These are phyloP conservation scores for Daldinia concentrica DNA, from an alignment of 495 filamentous ascomycete genomes.

Conservation along the genomic window DNA sequence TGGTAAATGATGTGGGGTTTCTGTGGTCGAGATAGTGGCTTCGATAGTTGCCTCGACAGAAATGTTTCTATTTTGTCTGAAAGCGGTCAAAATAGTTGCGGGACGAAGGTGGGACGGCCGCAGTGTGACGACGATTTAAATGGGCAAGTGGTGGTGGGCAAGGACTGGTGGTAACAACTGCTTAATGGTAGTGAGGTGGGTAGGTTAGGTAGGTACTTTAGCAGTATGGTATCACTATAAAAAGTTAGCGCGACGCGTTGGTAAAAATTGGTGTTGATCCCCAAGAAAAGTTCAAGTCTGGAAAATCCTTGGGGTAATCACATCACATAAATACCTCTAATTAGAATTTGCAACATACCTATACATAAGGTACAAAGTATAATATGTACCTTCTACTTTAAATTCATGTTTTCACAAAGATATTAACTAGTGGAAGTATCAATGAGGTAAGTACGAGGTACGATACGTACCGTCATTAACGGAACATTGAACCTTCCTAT, in stretches of 20 bases:
- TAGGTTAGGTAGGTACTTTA: no score
- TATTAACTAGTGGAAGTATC: no score
- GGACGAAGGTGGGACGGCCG: slow-evolving; percentile 1
- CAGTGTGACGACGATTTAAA: slow-evolving; percentile 2
- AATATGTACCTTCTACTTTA: background rate
- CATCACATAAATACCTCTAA: background rate
- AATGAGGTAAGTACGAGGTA: background rate
- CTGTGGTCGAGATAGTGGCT: background rate
- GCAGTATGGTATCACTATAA: background rate
- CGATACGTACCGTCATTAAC: background rate
- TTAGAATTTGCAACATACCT: background rate
- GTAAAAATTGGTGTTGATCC: slow-evolving; percentile 10
- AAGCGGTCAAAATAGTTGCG: slow-evolving; percentile 34
- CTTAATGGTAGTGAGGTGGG: no score
- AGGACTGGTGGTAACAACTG: background rate
- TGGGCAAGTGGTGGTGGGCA: background rate
- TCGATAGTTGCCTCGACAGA: slow-evolving; percentile 27
- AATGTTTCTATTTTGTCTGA: slow-evolving; percentile 25
- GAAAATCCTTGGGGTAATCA: background rate
- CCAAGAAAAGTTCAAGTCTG: background rate
- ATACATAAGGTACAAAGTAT: background rate
- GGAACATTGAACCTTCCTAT: no score
- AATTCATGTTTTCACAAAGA: no score
- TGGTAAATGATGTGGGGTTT: background rate
- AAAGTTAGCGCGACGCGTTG: slow-evolving; percentile 32